Percentiles rank a stretch among this genome's conserved stretches.
Evolutionary conservation across 176 grass and related monocot species (phyloP).

Genomic region (Carex littledalei): DNA sequence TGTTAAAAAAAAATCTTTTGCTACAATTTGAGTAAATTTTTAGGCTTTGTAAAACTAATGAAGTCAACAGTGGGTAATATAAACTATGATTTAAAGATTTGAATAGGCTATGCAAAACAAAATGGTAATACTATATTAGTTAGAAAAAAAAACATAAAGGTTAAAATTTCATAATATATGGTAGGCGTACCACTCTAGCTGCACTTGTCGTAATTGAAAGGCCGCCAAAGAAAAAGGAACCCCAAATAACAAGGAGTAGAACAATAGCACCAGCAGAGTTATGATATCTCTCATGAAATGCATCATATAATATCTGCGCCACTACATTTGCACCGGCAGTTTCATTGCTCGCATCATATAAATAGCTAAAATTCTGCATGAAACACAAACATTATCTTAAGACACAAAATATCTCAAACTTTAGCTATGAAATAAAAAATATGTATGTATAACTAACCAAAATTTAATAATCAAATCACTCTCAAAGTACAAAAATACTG

Average conservation of each 20-base stretch:
- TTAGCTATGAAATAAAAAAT: neutral
- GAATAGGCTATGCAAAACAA: neutral
- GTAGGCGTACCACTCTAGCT: conserved; percentile 51
- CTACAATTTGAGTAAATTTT: neutral
- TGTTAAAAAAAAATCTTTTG: neutral
- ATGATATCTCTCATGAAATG: conserved; percentile 77
- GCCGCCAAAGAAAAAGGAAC: conserved; percentile 97
- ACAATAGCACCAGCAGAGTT: conserved; percentile 61
- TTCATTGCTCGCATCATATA: conserved; percentile 65
- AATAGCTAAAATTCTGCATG: conserved; percentile 60
- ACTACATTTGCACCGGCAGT: conserved; percentile 73
- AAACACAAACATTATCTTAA: conserved; percentile 1
- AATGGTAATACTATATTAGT: neutral
- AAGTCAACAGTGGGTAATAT: neutral
- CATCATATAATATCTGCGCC: conserved; percentile 92
- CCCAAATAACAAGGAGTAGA: conserved; percentile 87
- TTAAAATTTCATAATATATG: neutral
- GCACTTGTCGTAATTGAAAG: conserved; percentile 98
- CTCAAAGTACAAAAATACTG: neutral
- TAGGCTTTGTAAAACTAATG: neutral
- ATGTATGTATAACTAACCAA: neutral
- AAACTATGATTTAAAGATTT: neutral
- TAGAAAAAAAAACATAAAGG: neutral
- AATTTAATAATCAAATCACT: neutral
- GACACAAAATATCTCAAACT: neutral